phyloP scores from a whole-genome alignment of 2,329 filamentous ascomycete species.

The Thielaviopsis punctulata region DNA sequence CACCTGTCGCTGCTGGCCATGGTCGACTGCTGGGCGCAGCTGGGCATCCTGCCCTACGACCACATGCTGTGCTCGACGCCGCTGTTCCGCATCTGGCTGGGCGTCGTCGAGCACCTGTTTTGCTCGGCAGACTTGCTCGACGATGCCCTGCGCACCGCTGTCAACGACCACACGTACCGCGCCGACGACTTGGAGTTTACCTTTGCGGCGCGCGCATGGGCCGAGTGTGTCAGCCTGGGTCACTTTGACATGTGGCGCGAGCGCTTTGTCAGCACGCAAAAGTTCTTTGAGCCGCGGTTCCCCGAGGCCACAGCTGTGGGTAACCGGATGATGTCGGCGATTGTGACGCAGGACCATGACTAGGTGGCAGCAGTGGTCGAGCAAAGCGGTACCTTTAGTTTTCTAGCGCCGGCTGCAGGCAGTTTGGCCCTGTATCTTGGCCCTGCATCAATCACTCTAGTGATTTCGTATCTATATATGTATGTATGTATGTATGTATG shows the following conservation, averaged over 20 bases:
- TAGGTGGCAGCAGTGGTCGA: background rate
- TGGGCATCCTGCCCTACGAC: conserved; percentile 90
- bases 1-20: conserved; percentile 88
- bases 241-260: conserved; percentile 88
- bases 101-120: conserved; percentile 94
- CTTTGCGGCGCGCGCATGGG: conserved; percentile 91
- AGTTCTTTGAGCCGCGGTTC: conserved; percentile 83
- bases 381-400: too few relatives aligned
- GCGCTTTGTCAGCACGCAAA: conserved; percentile 77
- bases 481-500: background rate
- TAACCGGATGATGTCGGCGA: conserved; percentile 94
- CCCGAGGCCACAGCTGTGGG: conserved; percentile 73
- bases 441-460: too few relatives aligned
- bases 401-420: too few relatives aligned
- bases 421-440: too few relatives aligned
- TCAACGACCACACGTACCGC: conserved; percentile 83
- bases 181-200: conserved; percentile 94
- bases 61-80: conserved; percentile 99
- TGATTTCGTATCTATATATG: too few relatives aligned
- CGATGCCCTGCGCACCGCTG: conserved; percentile 68
- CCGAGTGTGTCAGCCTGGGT: conserved; percentile 75
- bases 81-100: conserved; percentile 88
- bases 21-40: conserved; percentile 94
- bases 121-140: conserved; percentile 65
- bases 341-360: conserved; percentile 43